A percentile compares a stretch with the other conserved stretches of the same genome.
These are phyloP conservation scores for Penicillium mononematosum DNA, from an alignment of 495 filamentous ascomycete genomes.

Conservation along the genomic window DNA sequence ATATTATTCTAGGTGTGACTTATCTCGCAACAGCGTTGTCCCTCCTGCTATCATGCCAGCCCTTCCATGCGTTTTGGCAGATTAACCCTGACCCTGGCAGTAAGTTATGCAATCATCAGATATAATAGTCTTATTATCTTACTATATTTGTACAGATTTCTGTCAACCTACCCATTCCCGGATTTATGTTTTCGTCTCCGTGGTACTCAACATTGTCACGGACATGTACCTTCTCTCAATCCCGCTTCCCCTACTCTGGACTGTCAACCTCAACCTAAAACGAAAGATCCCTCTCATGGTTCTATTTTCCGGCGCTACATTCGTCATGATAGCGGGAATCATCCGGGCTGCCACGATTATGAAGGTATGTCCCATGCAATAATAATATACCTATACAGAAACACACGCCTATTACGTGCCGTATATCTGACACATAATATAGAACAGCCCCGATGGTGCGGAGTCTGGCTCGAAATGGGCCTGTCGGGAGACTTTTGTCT, in stretches of 20 bases:
- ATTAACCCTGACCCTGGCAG: constrained; percentile 52
- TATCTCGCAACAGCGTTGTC: constrained; percentile 46
- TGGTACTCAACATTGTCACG: constrained; percentile 49
- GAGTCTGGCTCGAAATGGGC: constrained; percentile 53
- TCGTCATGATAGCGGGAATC: constrained; percentile 54
- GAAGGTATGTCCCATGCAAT: constrained; percentile 33
- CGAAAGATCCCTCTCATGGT: constrained; percentile 49
- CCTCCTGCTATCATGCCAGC: constrained; percentile 48
- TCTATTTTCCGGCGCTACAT: constrained; percentile 56
- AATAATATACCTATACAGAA: not conserved
- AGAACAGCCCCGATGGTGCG: constrained; percentile 36
- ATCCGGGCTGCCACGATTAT: constrained; percentile 55
- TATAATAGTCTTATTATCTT: not conserved
- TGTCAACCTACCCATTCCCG: constrained; percentile 40
- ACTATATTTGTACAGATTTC: constrained; percentile 24
- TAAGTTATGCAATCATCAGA: constrained; percentile 19
- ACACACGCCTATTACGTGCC: not conserved
- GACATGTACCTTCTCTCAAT: constrained; percentile 54
- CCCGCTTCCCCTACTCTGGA: constrained; percentile 52
- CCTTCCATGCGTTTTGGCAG: constrained; percentile 51
- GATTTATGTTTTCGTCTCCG: constrained; percentile 33
- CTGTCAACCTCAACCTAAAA: constrained; percentile 41
- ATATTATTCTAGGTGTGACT: constrained; percentile 43
- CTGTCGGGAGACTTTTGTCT: constrained; percentile 57
- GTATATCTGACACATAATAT: not conserved